Conservation (phyloP, 192 early-diverging fungal genomes). For the Coemansia biformis region DNA sequence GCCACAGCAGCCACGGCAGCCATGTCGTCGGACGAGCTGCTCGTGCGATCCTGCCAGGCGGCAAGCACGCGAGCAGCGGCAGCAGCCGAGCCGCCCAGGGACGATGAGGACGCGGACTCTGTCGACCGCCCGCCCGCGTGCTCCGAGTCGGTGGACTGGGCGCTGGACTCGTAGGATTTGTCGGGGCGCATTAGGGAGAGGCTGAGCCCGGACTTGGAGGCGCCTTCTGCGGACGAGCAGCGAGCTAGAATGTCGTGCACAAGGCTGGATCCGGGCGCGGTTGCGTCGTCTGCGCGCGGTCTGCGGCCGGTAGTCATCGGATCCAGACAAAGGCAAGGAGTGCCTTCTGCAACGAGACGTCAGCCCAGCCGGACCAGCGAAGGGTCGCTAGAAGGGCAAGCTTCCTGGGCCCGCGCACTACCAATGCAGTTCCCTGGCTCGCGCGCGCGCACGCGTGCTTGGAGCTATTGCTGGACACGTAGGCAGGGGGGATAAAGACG, state of each 20-base stretch:
- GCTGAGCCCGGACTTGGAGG: slow-evolving; percentile 5
- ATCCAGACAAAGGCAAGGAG: no score
- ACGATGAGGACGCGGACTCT: slow-evolving; percentile 28
- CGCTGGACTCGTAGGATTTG: slow-evolving; percentile 26
- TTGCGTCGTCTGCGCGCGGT: slow-evolving; percentile 1
- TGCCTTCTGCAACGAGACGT: no score
- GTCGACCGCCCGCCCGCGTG: slow-evolving; percentile 22
- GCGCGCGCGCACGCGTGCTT: neutral
- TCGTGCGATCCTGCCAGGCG: slow-evolving; percentile 44
- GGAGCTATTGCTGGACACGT: neutral
- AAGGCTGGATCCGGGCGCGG: slow-evolving; percentile 22
- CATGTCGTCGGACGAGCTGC: slow-evolving; percentile 4
- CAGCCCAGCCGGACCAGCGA: no score
- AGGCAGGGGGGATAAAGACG: neutral
- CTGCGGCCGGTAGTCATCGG: slow-evolving; percentile 31
- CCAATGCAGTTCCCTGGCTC: no score
- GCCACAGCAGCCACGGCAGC: slow-evolving; percentile 7
- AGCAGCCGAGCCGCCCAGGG: slow-evolving; percentile 42
- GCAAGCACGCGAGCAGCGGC: slow-evolving; percentile 50
- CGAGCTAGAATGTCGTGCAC: slow-evolving; percentile 36
- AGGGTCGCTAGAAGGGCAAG: neutral
- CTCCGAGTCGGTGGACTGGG: slow-evolving; percentile 40
- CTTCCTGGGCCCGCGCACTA: neutral
- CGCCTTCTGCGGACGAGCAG: slow-evolving; percentile 18
- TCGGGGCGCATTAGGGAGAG: slow-evolving; percentile 21